Conservation (phyloP, 1,139 yeast genomes). For the Kodamaea anthophila region DNA sequence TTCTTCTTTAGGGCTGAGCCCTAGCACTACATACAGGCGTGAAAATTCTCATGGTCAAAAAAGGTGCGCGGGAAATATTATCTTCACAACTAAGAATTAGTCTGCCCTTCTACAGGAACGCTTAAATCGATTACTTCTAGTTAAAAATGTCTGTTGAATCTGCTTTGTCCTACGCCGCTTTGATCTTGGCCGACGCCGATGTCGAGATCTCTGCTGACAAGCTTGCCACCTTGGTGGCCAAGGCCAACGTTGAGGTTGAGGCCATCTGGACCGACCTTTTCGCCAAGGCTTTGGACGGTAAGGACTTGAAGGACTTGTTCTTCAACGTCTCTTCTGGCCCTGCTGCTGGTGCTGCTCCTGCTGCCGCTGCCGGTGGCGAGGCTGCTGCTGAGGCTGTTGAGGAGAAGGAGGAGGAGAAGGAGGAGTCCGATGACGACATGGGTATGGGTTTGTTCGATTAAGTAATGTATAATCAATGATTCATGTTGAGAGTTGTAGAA, state of each 20-base stretch:
- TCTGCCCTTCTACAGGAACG: constrained; percentile 17
- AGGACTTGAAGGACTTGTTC: constrained; percentile 87
- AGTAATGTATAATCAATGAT: too few relatives aligned
- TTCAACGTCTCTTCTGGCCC: constrained; percentile 63
- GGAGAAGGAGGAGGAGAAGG: constrained; percentile 39
- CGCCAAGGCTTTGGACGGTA: constrained; percentile 97
- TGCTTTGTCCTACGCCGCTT: constrained; percentile 85
- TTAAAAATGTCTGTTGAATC: constrained; percentile 49
- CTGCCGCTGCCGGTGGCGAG: constrained; percentile 57
- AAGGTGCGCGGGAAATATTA: too few relatives aligned
- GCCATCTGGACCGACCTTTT: constrained; percentile 89
- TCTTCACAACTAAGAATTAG: constrained; percentile 18
- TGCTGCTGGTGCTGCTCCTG: constrained; percentile 35
- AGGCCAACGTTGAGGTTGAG: constrained; percentile 60
- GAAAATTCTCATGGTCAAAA: too few relatives aligned
- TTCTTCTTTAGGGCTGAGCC: too few relatives aligned
- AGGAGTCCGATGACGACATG: constrained; percentile 64
- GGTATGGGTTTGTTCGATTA: constrained; percentile 70
- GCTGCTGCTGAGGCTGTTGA: constrained; percentile 51
- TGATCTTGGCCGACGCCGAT: constrained; percentile 96
- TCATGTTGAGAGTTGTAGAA: too few relatives aligned
- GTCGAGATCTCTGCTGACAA: constrained; percentile 92
- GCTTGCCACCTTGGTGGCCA: constrained; percentile 66
- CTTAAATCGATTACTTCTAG: constrained; percentile 24
- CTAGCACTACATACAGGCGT: too few relatives aligned